Evolutionary conservation across 208 protist species (phyloP).

Genomic region (Leishmania amazonensis): DNA sequence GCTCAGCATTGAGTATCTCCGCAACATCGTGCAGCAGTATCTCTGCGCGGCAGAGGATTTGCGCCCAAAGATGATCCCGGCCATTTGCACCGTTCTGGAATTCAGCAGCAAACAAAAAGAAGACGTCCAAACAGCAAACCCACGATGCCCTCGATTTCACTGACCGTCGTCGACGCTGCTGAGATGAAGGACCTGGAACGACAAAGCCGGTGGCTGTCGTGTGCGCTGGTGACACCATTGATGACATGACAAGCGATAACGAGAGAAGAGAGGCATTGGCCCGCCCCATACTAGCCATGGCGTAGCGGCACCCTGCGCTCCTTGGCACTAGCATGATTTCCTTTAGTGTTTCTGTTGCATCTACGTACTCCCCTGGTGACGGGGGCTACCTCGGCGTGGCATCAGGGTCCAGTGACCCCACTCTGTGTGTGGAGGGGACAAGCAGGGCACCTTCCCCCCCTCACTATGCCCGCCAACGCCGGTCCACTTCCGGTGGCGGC

Average conservation of each 20-base stretch:
- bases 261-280: neutral
- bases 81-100: slow-evolving; percentile 85
- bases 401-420: neutral
- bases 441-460: neutral
- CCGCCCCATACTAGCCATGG: neutral
- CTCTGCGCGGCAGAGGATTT: slow-evolving; percentile 66
- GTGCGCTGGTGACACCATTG: neutral
- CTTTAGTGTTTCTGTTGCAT: neutral
- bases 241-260: neutral
- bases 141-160: slow-evolving; percentile 69
- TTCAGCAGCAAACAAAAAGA: slow-evolving; percentile 81
- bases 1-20: slow-evolving; percentile 74
- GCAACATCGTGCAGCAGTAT: slow-evolving; percentile 82
- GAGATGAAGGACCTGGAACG: neutral
- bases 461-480: neutral
- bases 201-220: neutral
- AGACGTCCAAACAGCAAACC: slow-evolving; percentile 62
- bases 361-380: neutral
- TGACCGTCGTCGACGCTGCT: slow-evolving; percentile 15
- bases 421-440: neutral
- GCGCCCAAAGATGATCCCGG: slow-evolving; percentile 85
- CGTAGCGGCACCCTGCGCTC: neutral
- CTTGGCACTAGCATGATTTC: neutral
- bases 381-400: neutral
- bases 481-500: neutral